A percentile compares a stretch with the other conserved stretches of the same genome.
phyloP scores from a whole-genome alignment of 73 alveolate species.

The Symbiodinium natans region DNA sequence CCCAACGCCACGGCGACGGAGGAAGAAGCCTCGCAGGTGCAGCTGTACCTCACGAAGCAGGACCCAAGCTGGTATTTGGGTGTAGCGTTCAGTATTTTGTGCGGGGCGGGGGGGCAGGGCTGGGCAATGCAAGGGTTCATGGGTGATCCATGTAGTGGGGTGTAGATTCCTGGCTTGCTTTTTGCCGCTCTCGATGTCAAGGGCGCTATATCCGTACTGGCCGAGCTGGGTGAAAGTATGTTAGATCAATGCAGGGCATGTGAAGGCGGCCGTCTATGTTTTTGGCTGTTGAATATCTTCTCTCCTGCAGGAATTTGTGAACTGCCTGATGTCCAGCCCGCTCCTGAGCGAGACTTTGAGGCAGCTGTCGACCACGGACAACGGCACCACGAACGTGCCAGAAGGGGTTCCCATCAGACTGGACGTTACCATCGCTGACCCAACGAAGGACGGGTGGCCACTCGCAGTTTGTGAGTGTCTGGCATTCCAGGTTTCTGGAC shows the following conservation, averaged over 20 bases:
- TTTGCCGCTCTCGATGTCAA: too few species aligned
- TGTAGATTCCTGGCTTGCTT: too few species aligned
- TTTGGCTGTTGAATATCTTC: too few species aligned
- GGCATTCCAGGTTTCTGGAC: not conserved
- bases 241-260: too few species aligned
- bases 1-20: too few species aligned
- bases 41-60: slow-evolving; percentile 80
- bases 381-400: slow-evolving; percentile 58
- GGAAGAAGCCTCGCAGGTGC: slow-evolving; percentile 48
- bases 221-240: too few species aligned
- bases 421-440: slow-evolving; percentile 83
- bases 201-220: too few species aligned
- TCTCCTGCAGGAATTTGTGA: slow-evolving; percentile 54
- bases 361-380: slow-evolving; percentile 72
- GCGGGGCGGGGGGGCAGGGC: too few species aligned
- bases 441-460: slow-evolving; percentile 43
- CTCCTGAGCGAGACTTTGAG: slow-evolving; percentile 55
- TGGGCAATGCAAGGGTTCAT: too few species aligned
- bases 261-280: too few species aligned
- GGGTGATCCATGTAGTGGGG: too few species aligned
- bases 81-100: too few species aligned
- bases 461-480: not conserved
- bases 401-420: slow-evolving; percentile 54
- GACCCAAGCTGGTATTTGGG: not conserved
- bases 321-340: slow-evolving; percentile 59